Percentiles rank a stretch among this genome's conserved stretches.
Conservation (phyloP, 192 early-diverging fungal genomes). For the Spinellus fusiger region DNA sequence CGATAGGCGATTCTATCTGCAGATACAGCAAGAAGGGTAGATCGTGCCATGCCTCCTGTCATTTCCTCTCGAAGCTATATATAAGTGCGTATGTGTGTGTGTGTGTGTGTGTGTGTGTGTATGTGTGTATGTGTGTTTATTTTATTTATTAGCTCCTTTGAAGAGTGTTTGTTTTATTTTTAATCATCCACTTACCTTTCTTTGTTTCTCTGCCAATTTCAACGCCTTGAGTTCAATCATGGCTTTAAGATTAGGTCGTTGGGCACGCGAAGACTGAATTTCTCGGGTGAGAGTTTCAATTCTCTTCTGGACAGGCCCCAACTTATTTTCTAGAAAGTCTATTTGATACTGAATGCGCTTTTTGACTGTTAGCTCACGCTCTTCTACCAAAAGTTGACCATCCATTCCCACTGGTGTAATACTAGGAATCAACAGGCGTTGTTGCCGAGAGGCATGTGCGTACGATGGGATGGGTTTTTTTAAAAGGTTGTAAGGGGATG, state of each 20-base stretch:
- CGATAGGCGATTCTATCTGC: constrained; percentile 73
- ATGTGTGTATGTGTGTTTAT: not conserved
- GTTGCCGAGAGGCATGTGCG: constrained; percentile 51
- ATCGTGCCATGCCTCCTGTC: constrained; percentile 60
- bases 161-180: not conserved
- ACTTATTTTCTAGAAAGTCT: constrained; percentile 58
- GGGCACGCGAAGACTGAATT: constrained; percentile 30
- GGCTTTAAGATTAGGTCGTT: constrained; percentile 61
- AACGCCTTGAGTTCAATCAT: constrained; percentile 88
- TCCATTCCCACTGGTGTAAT: constrained; percentile 75
- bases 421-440: constrained; percentile 65
- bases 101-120: constrained; percentile 9
- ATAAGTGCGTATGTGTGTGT: not conserved
- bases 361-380: constrained; percentile 68
- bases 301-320: constrained; percentile 25
- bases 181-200: constrained; percentile 34
- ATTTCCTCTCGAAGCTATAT: constrained; percentile 65
- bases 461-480: constrained; percentile 52
- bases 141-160: not conserved
- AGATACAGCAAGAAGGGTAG: constrained; percentile 73
- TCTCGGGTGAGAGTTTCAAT: constrained; percentile 20
- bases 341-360: constrained; percentile 73
- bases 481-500: constrained; percentile 54
- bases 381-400: constrained; percentile 60
- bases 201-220: constrained; percentile 73